Conservation (phyloP, 805 yeast genomes). For the Cephaloascus fragrans region DNA sequence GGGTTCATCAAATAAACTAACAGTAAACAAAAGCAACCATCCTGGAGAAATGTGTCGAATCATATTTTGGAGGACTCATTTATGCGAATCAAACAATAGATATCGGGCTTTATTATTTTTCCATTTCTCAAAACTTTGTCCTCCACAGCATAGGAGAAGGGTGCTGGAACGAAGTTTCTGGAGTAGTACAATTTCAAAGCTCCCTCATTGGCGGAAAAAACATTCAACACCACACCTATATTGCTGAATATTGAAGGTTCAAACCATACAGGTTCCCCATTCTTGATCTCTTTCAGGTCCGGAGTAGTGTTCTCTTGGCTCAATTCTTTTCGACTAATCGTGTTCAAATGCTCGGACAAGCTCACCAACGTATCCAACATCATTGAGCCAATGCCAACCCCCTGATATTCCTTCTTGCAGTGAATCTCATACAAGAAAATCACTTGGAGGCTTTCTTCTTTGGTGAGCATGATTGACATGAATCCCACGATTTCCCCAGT, state of each 20-base stretch:
- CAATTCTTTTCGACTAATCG: no score
- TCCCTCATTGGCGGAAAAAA: conserved; percentile 31
- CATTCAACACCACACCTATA: conserved; percentile 34
- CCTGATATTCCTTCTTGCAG: conserved; percentile 22
- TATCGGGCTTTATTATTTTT: conserved; percentile 28
- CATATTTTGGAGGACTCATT: neutral
- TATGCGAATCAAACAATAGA: conserved; percentile 20
- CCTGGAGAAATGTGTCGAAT: no score
- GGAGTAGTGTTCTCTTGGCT: no score
- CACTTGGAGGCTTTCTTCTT: conserved; percentile 26
- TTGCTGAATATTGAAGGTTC: conserved; percentile 6
- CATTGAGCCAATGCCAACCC: conserved; percentile 23
- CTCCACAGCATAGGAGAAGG: conserved; percentile 26
- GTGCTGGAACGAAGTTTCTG: conserved; percentile 25
- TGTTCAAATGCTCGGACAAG: conserved; percentile 10
- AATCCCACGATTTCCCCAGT: conserved; percentile 24
- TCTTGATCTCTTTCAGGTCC: no score
- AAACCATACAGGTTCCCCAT: neutral
- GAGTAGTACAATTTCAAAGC: conserved; percentile 35
- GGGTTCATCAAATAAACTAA: no score
- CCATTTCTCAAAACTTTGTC: conserved; percentile 32
- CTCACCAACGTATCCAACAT: conserved; percentile 26
- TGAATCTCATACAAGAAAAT: conserved; percentile 54
- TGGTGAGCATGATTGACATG: conserved; percentile 33
- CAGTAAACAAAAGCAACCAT: no score